Base-by-base conservation (phyloP, 2,329 filamentous ascomycete species). In the Colletotrichum tanaceti region DNA sequence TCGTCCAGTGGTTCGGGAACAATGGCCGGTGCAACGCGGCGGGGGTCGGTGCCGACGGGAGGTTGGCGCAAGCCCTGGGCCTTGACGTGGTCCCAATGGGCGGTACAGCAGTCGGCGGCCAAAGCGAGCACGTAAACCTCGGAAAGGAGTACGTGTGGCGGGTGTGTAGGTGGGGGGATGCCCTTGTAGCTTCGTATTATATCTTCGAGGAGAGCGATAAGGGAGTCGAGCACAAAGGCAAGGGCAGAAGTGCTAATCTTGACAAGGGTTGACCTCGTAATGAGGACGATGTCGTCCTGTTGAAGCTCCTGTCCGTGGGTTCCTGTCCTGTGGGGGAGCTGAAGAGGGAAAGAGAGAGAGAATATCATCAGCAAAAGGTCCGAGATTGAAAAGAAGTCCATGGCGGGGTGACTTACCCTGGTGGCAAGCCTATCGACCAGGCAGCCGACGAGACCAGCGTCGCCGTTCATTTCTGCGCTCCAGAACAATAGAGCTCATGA, bases 251-350 rank as follows among this genome's bases (percentile, higher is more conserved):
- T 80, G 77, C 88, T 89, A 73, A 91, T 81, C 73, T 87, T 85
- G 71, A 91, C 81, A 58, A 91, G 82, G 6, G 88, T 90, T 32
- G 85, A 83, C 73, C 87, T 86, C 22, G 88, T 90, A 64, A 89
- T 86, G 67, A 83, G 79, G 59, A 89, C 83, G 69, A 90, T 82
- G 58, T 90, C 87, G 78, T 91, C 89, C 74, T 87, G 85, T 65
- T 82, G 79, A 70, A 90, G 83, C 72, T 87, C 85, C 73, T 86
- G 83, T 71, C 82, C 81, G 67, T 83, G 83, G 67, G 84, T 86
- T 74, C 88, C 88, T 64, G 87, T 89, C 71, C 87, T 84, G 79
- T 90, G 87, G 64, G 89, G 89, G 64, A 91, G 85, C 88, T 90
- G 70, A 70, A 58, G 64, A 10, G n/a, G 65, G 46, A 43, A 54